A percentile compares a stretch with the other conserved stretches of the same genome.
These are phyloP conservation scores for Ensete ventricosum DNA, from an alignment of 176 grass and related monocot genomes.

Conservation along the genomic window DNA sequence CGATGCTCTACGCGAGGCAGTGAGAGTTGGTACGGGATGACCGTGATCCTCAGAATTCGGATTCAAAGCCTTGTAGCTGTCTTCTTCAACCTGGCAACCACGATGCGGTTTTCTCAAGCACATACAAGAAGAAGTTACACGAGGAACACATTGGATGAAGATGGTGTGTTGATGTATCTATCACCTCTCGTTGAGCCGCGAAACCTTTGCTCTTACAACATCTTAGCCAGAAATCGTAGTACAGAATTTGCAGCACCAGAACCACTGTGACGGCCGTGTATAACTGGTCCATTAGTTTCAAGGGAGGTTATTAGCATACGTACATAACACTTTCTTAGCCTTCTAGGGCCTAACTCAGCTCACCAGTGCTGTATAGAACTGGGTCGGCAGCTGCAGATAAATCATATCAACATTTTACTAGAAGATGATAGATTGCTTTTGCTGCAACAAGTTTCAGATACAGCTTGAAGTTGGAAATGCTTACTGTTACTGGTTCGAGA, in stretches of 20 bases:
- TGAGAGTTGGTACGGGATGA: not conserved
- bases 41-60: not conserved
- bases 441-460: too few relatives aligned
- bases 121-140: too few relatives aligned
- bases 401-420: too few relatives aligned
- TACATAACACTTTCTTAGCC: too few relatives aligned
- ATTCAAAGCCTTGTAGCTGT: not conserved
- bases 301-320: too few relatives aligned
- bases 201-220: not conserved
- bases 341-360: not conserved
- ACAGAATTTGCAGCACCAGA: constrained; percentile 6
- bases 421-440: too few relatives aligned
- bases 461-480: not conserved
- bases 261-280: constrained; percentile 14
- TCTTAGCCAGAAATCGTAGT: constrained; percentile 3
- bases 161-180: too few relatives aligned
- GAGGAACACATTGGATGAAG: too few relatives aligned
- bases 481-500: constrained; percentile 16
- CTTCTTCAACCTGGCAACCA: not conserved
- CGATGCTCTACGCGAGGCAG: too few relatives aligned
- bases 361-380: constrained; percentile 21
- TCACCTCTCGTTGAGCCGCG: not conserved
- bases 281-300: not conserved
- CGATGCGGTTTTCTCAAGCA: too few relatives aligned
- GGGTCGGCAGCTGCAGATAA: constrained; percentile 16